Conservation (phyloP, 2,329 filamentous ascomycete species). For the Fusarium verrucosum region DNA sequence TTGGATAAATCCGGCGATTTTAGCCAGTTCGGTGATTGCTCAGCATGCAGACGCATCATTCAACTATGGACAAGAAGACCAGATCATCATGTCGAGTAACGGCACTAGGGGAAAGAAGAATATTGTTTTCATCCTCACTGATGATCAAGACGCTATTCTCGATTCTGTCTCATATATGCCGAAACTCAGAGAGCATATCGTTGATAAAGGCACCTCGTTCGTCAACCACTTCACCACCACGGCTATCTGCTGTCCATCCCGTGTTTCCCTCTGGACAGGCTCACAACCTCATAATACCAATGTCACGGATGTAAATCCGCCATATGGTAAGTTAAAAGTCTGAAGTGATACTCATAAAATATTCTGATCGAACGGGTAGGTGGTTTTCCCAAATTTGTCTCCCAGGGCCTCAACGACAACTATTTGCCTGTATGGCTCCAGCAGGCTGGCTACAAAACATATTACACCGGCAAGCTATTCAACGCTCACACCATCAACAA, state of each 20-base stretch:
- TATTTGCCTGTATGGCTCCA: constrained; percentile 79
- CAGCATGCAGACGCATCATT: not conserved
- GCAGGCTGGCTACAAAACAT: constrained; percentile 72
- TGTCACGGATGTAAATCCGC: constrained; percentile 65
- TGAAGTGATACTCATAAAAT: not conserved
- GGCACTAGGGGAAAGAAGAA: constrained; percentile 53
- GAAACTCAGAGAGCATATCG: constrained; percentile 63
- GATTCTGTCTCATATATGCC: constrained; percentile 70
- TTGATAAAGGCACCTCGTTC: constrained; percentile 67
- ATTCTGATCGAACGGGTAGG: constrained; percentile 42
- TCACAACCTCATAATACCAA: constrained; percentile 76
- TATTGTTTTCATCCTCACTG: constrained; percentile 73
- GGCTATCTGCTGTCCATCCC: constrained; percentile 72
- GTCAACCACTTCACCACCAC: constrained; percentile 72
- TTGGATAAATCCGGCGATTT: constrained; percentile 5
- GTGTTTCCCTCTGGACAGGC: constrained; percentile 72
- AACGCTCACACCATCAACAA: constrained; percentile 70
- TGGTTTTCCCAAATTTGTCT: constrained; percentile 71
- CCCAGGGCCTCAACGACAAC: constrained; percentile 70
- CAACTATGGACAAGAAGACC: not conserved
- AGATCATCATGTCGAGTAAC: not conserved
- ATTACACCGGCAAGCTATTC: constrained; percentile 78
- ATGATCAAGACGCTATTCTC: constrained; percentile 72
- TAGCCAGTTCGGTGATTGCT: not conserved
- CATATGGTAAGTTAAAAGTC: constrained; percentile 55